Evolutionary conservation across 768 basidiomycete genomes (phyloP), one percentile per base, ranked within the genome.

Genomic region (Hygrocybe coccinea): DNA sequence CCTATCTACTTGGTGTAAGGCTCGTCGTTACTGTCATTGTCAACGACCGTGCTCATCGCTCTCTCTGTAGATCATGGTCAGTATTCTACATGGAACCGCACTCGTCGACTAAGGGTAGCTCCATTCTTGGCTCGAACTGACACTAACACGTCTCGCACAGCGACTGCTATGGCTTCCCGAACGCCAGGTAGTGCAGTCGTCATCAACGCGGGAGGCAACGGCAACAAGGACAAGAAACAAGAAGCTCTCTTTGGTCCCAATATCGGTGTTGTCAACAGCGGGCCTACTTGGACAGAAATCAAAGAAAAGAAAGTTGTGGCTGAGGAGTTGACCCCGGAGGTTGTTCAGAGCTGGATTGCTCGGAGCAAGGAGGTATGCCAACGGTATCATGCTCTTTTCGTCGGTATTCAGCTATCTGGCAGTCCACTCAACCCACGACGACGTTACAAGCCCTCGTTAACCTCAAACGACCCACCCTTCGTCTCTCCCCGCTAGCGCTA

Each of bases 381-480:
- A 53, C 44, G 34, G 15, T 55, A 38, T 15, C 50, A 10, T 29
- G 55, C 54, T 50, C 55, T 25, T 15, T 50, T 52, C 54, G 25
- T 17, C 62, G 12, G 60, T 52, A 52, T 51, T 49, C 47, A 48
- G 44, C 46, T 34, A n/a, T 49, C 21, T 36, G 54, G 17, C 60
- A 92, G 90, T 69, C 83, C 29, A 79, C 85, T 9, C 87, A 92
- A 64, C 84, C 93, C 0, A 95, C 94, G 0, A 97, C 94, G 0
- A 95, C 94, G 2, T 77, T 97, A 0, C 94, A 97, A 72, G 94
- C 94, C 0, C 79, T 95, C 34, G 93, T 97, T 60, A 97, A 97
- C 66, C 83, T 97, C 62, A 95, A 95, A 67, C 83, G 94, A 4
- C 94, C 94, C 1, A 85, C 91, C 1, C 78, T 97, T 34, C 81